Percentiles rank a stretch among this genome's conserved stretches.
Evolutionary conservation across 148 eudicot genomes (phyloP).

Genomic region (Rhododendron williamsianum): DNA sequence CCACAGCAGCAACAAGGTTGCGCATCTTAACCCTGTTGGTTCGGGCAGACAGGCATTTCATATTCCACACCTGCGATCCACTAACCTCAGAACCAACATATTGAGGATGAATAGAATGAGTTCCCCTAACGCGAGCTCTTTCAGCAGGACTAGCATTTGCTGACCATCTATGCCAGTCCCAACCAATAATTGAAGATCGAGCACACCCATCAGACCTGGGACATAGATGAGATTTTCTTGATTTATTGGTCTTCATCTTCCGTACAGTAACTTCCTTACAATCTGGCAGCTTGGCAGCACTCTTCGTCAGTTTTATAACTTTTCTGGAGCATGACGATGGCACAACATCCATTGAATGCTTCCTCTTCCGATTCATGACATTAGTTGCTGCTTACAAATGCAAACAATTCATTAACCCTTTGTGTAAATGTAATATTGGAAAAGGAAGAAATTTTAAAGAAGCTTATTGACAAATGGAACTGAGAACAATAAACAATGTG

Average conservation of each 20-base stretch:
- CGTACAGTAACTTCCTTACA: conserved; percentile 26
- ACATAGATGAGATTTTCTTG: conserved; percentile 35
- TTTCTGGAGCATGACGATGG: conserved; percentile 29
- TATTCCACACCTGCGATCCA: conserved; percentile 36
- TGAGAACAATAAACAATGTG: not conserved
- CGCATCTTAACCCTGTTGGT: conserved; percentile 93
- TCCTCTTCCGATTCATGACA: conserved; percentile 47
- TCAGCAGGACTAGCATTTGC: conserved; percentile 71
- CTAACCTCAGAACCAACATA: conserved; percentile 34
- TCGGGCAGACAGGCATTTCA: conserved; percentile 82
- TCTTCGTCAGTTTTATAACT: conserved; percentile 29
- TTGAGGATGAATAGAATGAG: conserved; percentile 28
- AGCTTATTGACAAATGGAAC: not conserved
- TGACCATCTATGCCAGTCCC: conserved; percentile 98
- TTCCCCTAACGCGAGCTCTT: conserved; percentile 73
- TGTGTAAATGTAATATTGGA: not conserved
- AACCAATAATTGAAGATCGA: conserved; percentile 77
- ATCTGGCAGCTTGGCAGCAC: conserved; percentile 32
- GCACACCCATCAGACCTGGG: conserved; percentile 87
- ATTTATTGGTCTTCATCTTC: conserved; percentile 30
- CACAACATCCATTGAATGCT: conserved; percentile 39
- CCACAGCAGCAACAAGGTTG: conserved; percentile 92
- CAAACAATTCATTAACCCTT: not conserved
- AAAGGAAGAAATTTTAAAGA: not conserved
- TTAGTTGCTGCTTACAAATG: conserved; percentile 34